Base-by-base conservation (phyloP, 371 early-diverging fungal species). In the Funneliformis caledonium region DNA sequence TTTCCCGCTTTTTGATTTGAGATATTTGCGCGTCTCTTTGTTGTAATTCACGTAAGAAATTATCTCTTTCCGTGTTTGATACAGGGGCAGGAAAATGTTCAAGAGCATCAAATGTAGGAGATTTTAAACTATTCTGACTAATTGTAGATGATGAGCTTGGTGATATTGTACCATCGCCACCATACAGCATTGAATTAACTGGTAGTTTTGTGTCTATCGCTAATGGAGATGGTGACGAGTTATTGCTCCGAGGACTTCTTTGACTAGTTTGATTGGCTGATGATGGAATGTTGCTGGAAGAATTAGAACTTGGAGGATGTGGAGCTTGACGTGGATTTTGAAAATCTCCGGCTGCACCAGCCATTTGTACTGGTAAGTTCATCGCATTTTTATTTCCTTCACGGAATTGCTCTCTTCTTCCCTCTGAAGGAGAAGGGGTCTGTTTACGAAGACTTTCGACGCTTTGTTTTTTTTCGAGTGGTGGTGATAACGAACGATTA, bases 1-100 rank as follows among this genome's bases (percentile, higher is more conserved):
- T 60, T 72, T 80, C 80, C 7, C 72, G 70, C 12, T 61, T 80
- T 61, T 80, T 69, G n/a, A 80, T 45, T 62, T 59, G n/a, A 43
- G 62, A 8, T 43, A 80, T 62, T n/a, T 22, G 10, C 26, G n/a
- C 14, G 60, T 80, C 72, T 52, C 64, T 48, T 10, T 59, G n/a
- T 47, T 61, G 65, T 11, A 78, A 50, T 42, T 64, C 64, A 26
- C 61, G 42, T 22, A 80, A 61, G 31, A 56, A 56, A 72, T 47
- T 72, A 37, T 72, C 70, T 48, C 70, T n/a, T 26, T 80, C 61
- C 19, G n/a, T n/a, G 72, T 60, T 70, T 31, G 72, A 69, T 16
- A 67, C 22, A 3, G 78, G 76, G n/a, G 62, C 42, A 4, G 60
- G 62, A 62, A 61, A 76, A 43, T 62, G 60, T 14, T 76, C 76